phyloP scores from a whole-genome alignment of 2,329 filamentous ascomycete species.

The Lasiodiplodia sp. region DNA sequence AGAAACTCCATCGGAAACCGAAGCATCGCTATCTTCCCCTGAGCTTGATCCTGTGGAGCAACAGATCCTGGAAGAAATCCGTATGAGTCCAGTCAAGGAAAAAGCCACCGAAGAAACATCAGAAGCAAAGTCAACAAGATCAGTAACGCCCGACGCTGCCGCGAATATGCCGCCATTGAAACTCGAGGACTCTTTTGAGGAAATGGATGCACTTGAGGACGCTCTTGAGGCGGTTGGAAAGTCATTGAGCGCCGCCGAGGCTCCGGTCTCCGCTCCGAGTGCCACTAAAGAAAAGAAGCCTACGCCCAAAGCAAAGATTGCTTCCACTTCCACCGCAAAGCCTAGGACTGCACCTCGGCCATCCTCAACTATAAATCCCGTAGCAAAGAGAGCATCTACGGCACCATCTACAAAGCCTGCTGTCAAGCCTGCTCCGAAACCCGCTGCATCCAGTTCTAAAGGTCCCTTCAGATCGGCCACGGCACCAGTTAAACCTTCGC shows the following conservation, averaged over 20 bases:
- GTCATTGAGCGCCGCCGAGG: constrained; percentile 45
- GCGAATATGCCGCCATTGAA: constrained; percentile 43
- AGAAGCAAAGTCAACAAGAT: constrained; percentile 16
- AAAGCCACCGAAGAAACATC: constrained; percentile 30
- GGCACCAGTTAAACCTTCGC: background rate
- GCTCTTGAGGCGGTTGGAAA: constrained; percentile 57
- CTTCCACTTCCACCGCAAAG: background rate
- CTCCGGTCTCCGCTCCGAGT: constrained; percentile 31
- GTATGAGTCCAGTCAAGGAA: background rate
- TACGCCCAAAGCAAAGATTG: background rate
- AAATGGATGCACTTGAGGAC: constrained; percentile 60
- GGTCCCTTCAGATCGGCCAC: background rate
- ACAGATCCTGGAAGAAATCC: constrained; percentile 15
- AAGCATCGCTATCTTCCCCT: constrained; percentile 1
- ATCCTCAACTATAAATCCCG: constrained; percentile 5
- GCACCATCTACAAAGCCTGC: background rate
- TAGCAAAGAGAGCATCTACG: constrained; percentile 7
- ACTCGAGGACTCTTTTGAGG: constrained; percentile 57
- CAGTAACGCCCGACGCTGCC: constrained; percentile 15
- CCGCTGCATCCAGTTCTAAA: background rate
- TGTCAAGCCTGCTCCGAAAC: constrained; percentile 7
- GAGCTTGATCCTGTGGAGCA: constrained; percentile 18
- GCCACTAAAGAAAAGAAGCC: constrained; percentile 37
- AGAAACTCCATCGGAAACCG: background rate
- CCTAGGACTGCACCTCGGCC: constrained; percentile 10